Conservation (phyloP, 2,329 filamentous ascomycete genomes). For the Helicocarpus griseus region DNA sequence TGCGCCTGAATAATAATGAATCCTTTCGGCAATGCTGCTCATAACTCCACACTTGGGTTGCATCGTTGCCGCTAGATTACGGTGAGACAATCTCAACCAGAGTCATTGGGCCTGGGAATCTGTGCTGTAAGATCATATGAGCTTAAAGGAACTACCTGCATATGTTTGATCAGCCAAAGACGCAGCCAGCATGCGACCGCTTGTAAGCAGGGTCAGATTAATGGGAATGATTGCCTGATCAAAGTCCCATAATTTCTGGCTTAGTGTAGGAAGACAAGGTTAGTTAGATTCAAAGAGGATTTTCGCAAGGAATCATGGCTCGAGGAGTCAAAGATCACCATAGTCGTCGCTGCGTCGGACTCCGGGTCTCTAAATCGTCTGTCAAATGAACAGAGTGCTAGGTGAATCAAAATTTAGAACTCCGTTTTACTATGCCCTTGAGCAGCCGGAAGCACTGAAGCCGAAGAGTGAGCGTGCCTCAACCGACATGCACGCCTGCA, state of each 20-base stretch:
- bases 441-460: too few species aligned
- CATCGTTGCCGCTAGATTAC: neutral
- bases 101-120: neutral
- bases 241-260: neutral
- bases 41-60: neutral
- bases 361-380: too few species aligned
- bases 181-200: neutral
- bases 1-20: neutral
- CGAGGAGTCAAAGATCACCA: too few species aligned
- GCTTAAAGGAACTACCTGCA: neutral
- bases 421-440: too few species aligned
- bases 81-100: neutral
- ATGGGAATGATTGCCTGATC: neutral
- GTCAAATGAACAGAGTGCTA: too few species aligned
- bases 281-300: neutral
- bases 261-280: neutral
- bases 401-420: too few species aligned
- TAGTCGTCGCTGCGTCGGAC: too few species aligned
- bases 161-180: neutral
- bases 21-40: neutral
- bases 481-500: too few species aligned
- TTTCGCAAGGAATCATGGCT: too few species aligned
- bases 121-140: constrained; percentile 1
- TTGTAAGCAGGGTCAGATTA: neutral
- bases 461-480: too few species aligned